phyloP scores from a whole-genome alignment of 73 alveolate species.

The Paramecium sonneborni region DNA sequence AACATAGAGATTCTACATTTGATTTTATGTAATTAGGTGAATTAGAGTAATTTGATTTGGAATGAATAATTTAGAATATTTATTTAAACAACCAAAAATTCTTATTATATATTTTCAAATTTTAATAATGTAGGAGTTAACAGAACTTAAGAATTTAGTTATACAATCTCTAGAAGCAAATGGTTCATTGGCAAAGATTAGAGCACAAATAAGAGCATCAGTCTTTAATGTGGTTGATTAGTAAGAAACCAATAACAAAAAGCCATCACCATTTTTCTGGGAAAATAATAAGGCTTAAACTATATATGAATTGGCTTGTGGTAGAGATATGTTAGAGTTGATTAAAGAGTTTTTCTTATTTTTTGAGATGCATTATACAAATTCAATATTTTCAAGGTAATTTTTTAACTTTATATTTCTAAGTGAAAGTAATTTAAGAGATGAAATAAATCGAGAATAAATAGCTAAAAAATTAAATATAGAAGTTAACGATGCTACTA shows the following conservation, averaged over 20 bases:
- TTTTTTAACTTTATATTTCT: neutral
- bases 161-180: conserved; percentile 62
- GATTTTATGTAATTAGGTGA: neutral
- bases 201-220: conserved; percentile 70
- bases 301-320: conserved; percentile 38
- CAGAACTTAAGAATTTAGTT: conserved; percentile 64
- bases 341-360: conserved; percentile 63
- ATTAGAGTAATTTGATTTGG: neutral
- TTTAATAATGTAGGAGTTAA: conserved; percentile 59
- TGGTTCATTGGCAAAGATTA: conserved; percentile 64
- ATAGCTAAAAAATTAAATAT: conserved; percentile 54
- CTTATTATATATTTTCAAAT: neutral
- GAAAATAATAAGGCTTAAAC: conserved; percentile 60
- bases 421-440: conserved; percentile 62
- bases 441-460: conserved; percentile 59
- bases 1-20: neutral
- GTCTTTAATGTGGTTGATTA: conserved; percentile 66
- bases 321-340: conserved; percentile 45
- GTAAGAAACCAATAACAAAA: conserved; percentile 43
- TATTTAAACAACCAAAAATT: neutral
- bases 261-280: conserved; percentile 68
- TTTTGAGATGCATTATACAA: conserved; percentile 61
- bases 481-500: conserved; percentile 29
- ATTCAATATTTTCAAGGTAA: conserved; percentile 52
- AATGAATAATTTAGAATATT: neutral